phyloP scores from a whole-genome alignment of 345 rosid genomes.

The Hibiscus mutabilis region DNA sequence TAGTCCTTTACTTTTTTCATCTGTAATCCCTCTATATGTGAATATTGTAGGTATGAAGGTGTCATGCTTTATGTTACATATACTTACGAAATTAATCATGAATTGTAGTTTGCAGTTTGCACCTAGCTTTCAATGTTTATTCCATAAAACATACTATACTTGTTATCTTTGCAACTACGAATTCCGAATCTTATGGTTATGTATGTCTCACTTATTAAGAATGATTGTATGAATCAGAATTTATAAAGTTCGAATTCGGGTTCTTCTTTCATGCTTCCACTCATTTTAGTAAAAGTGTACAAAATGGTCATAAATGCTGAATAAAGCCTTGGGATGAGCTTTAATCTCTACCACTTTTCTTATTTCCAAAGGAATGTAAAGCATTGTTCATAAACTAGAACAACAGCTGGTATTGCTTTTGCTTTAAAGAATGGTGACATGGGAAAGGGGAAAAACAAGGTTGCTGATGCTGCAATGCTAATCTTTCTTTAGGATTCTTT shows the following conservation, averaged over 20 bases:
- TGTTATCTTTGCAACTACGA: background rate
- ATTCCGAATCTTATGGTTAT: background rate
- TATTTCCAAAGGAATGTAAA: background rate
- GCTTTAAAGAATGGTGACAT: background rate
- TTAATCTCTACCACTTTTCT: background rate
- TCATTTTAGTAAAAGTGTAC: background rate
- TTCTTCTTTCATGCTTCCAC: background rate
- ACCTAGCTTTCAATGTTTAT: slow-evolving; percentile 7
- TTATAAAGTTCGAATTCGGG: background rate
- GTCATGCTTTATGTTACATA: slow-evolving; percentile 27
- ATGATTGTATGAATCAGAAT: background rate
- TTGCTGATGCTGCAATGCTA: too few species aligned
- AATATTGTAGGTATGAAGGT: slow-evolving; percentile 45
- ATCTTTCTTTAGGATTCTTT: too few species aligned
- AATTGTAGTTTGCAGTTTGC: slow-evolving; percentile 24
- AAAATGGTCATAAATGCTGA: background rate
- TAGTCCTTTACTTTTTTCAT: slow-evolving; percentile 26
- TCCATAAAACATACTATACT: background rate
- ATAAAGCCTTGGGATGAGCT: background rate
- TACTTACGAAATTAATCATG: slow-evolving; percentile 22
- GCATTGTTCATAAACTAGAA: background rate
- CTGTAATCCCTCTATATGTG: slow-evolving; percentile 34
- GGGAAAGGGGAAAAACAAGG: too few species aligned
- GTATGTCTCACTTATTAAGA: background rate
- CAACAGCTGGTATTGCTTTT: background rate